A percentile compares a stretch with the other conserved stretches of the same genome.
phyloP scores from a whole-genome alignment of 2,329 filamentous ascomycete genomes.

The Claviceps paspali region DNA sequence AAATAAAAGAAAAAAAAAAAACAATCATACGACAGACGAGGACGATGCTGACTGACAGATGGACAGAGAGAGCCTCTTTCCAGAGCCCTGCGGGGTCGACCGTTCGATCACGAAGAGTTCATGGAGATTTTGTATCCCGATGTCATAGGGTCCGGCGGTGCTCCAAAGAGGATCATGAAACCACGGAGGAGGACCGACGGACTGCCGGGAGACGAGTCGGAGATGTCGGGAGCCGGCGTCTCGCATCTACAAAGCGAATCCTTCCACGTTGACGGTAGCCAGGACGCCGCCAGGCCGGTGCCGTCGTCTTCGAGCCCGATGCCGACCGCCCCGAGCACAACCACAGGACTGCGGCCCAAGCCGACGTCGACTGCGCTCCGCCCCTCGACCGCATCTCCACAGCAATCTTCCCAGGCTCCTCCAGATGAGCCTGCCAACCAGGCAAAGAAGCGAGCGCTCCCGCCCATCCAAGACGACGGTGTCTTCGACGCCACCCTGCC shows the following conservation, averaged over 20 bases:
- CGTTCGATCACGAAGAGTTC: conserved; percentile 45
- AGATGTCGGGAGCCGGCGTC: conserved; percentile 32
- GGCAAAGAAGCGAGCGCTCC: conserved; percentile 27
- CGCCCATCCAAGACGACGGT: conserved; percentile 7
- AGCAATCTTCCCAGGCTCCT: conserved; percentile 35
- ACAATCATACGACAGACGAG: no score
- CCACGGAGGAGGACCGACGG: conserved; percentile 34
- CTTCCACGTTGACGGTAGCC: conserved; percentile 10
- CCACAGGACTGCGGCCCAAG: conserved; percentile 12
- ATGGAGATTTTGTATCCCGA: conserved; percentile 47
- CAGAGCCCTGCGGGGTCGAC: conserved; percentile 38
- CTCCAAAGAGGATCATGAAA: conserved; percentile 43
- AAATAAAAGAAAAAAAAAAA: neutral
- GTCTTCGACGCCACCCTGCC: conserved; percentile 11
- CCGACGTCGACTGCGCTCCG: conserved; percentile 21
- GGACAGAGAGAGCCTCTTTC: conserved; percentile 41
- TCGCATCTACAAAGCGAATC: conserved; percentile 27
- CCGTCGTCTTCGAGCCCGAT: conserved; percentile 16
- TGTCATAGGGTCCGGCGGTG: conserved; percentile 42
- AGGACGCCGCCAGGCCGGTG: conserved; percentile 13
- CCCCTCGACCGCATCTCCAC: conserved; percentile 23
- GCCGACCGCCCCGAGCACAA: conserved; percentile 11
- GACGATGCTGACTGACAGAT: neutral
- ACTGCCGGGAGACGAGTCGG: conserved; percentile 28
- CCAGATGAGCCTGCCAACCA: conserved; percentile 34